These are phyloP conservation scores for Clonostachys rosea DNA, from an alignment of 2,329 filamentous ascomycete species.

Conservation along the genomic window DNA sequence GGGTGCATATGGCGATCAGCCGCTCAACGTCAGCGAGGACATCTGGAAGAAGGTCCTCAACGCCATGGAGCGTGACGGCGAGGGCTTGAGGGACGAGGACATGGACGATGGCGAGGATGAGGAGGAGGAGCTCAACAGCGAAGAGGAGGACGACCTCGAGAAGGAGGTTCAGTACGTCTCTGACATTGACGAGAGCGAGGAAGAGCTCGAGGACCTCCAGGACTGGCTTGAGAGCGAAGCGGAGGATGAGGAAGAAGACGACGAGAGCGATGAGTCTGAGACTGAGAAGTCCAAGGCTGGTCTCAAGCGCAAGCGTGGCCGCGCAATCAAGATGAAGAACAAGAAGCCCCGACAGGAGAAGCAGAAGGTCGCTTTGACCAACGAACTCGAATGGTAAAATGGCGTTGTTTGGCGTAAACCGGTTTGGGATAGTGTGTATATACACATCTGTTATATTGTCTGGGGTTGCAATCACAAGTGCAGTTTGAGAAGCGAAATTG, in stretches of 20 bases:
- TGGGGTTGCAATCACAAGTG: too few relatives aligned
- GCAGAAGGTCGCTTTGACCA: conserved; percentile 51
- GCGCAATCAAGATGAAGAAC: conserved; percentile 39
- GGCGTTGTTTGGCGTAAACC: background rate
- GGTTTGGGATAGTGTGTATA: too few relatives aligned
- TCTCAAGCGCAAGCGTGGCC: conserved; percentile 49
- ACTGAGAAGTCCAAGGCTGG: conserved; percentile 50
- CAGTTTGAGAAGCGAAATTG: too few relatives aligned
- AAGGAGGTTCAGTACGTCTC: conserved; percentile 89
- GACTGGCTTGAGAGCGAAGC: conserved; percentile 82
- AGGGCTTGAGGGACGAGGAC: conserved; percentile 80
- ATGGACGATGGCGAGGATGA: conserved; percentile 81
- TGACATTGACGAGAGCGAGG: conserved; percentile 81
- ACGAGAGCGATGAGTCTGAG: conserved; percentile 54
- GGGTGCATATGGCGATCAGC: conserved; percentile 90
- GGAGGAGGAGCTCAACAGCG: conserved; percentile 65
- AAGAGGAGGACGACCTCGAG: conserved; percentile 67
- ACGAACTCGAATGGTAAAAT: conserved; percentile 38
- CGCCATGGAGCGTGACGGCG: conserved; percentile 81
- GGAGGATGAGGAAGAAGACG: conserved; percentile 51
- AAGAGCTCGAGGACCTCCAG: conserved; percentile 76
- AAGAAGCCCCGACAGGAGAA: conserved; percentile 43
- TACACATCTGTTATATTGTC: too few relatives aligned
- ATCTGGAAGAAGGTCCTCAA: conserved; percentile 97
- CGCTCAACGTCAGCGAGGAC: conserved; percentile 88